phyloP scores from a whole-genome alignment of 2,329 filamentous ascomycete species.

The Talaromyces funiculosus region DNA sequence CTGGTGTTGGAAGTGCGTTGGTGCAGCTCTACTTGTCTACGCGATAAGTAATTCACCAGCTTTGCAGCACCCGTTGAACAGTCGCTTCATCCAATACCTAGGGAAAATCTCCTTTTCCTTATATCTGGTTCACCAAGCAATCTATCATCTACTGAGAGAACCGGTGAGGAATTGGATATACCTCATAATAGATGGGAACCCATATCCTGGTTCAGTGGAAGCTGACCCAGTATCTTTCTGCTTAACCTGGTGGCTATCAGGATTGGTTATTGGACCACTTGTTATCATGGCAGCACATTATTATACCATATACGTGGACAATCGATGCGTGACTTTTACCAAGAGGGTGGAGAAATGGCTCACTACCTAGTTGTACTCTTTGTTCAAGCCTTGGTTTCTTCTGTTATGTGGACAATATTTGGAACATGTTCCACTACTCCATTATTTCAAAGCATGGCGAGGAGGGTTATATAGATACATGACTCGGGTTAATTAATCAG shows the following conservation, averaged over 20 bases:
- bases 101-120: conserved; percentile 29
- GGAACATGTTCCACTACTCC: background rate
- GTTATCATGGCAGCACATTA: conserved; percentile 15
- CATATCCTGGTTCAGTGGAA: conserved; percentile 14
- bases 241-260: conserved; percentile 18
- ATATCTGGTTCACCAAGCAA: conserved; percentile 24
- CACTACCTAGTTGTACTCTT: background rate
- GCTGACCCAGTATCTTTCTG: conserved; percentile 14
- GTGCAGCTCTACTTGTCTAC: conserved; percentile 18
- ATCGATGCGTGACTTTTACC: conserved; percentile 17
- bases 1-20: conserved; percentile 19
- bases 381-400: background rate
- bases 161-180: conserved; percentile 18
- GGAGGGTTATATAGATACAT: background rate
- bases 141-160: conserved; percentile 18
- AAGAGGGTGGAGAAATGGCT: conserved; percentile 19
- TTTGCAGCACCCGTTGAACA: conserved; percentile 19
- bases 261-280: conserved; percentile 14
- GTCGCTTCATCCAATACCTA: conserved; percentile 22
- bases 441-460: background rate
- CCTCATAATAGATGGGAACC: conserved; percentile 10
- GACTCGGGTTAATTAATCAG: background rate
- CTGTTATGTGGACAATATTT: background rate
- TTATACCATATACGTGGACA: conserved; percentile 21
- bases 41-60: conserved; percentile 17